These are phyloP conservation scores for Phytophthora sansomeana DNA, from an alignment of 352 stramenopile species.

Conservation along the genomic window DNA sequence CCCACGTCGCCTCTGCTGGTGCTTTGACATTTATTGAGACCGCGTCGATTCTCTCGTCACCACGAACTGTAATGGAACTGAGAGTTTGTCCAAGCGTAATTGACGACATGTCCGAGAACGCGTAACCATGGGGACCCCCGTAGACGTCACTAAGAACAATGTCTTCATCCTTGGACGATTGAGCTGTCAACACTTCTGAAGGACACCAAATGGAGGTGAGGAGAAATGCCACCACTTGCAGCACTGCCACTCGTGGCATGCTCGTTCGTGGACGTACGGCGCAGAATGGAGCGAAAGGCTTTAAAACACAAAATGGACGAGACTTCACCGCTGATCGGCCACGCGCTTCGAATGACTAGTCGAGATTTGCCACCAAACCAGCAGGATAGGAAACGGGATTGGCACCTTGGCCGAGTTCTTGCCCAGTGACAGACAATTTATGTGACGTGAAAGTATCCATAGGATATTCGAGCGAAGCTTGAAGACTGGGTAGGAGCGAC, in stretches of 20 bases:
- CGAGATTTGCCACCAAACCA: neutral
- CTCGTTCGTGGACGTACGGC: neutral
- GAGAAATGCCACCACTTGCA: constrained; percentile 5
- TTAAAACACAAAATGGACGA: neutral
- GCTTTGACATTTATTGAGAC: constrained; percentile 15
- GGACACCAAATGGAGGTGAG: neutral
- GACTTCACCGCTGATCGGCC: neutral
- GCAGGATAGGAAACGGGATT: constrained; percentile 7
- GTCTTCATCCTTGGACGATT: constrained; percentile 9
- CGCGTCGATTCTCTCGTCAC: constrained; percentile 12
- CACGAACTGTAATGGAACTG: constrained; percentile 28
- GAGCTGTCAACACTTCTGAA: neutral
- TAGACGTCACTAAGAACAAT: constrained; percentile 28
- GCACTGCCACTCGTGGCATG: constrained; percentile 16
- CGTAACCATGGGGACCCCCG: constrained; percentile 15
- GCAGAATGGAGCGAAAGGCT: neutral
- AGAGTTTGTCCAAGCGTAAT: constrained; percentile 29
- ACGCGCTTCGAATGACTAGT: neutral
- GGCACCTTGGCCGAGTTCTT: neutral
- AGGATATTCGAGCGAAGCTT: neutral
- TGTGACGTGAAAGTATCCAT: no score
- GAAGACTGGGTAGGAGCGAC: no score
- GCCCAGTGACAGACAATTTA: no score
- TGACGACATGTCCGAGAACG: constrained; percentile 32
- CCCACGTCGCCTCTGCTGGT: constrained; percentile 15